A percentile compares a stretch with the other conserved stretches of the same genome.
Conservation (phyloP, 106 monocot species). For the Dendrobium catenatum region DNA sequence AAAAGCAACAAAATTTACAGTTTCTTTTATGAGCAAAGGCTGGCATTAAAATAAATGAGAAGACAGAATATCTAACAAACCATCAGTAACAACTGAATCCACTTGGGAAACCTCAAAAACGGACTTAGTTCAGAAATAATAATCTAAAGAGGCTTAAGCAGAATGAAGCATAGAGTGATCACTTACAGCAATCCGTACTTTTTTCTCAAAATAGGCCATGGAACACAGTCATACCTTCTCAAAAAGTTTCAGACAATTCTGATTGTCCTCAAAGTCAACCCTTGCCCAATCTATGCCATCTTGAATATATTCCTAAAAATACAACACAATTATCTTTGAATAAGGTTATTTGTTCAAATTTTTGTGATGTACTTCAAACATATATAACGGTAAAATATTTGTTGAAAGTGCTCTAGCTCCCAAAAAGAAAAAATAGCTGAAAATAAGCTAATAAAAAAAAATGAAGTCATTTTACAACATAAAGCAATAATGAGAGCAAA, state of each 20-base stretch:
- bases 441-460: background rate
- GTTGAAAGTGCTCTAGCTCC: background rate
- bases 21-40: background rate
- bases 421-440: background rate
- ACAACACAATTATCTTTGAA: conserved; percentile 2
- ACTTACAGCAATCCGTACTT: background rate
- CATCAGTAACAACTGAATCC: background rate
- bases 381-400: background rate
- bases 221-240: conserved; percentile 63
- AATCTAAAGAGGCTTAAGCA: background rate
- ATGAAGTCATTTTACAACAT: background rate
- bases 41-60: background rate
- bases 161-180: background rate
- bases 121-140: background rate
- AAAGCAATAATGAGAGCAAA: background rate
- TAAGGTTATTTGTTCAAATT: background rate
- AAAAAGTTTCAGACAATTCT: conserved; percentile 86
- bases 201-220: background rate
- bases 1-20: background rate
- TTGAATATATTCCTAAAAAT: conserved; percentile 81
- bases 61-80: background rate
- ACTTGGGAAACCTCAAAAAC: background rate
- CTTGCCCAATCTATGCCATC: conserved; percentile 98
- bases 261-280: conserved; percentile 96
- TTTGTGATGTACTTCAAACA: background rate